A percentile compares a stretch with the other conserved stretches of the same genome.
These are phyloP conservation scores for Boechera stricta DNA, from an alignment of 345 rosid species.

Conservation along the genomic window DNA sequence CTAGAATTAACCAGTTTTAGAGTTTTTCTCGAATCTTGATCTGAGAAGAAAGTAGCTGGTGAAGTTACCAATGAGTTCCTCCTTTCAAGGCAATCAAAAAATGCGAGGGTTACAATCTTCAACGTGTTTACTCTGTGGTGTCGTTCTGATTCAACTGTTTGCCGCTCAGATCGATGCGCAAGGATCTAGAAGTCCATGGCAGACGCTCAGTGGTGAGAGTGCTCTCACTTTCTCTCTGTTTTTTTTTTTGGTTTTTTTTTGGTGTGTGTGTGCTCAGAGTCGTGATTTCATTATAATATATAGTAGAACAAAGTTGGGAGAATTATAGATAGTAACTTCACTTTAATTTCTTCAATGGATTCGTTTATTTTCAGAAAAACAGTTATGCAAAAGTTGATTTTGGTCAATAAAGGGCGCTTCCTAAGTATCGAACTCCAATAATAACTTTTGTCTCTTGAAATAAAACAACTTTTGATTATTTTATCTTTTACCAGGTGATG, in stretches of 20 bases:
- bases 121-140: constrained; percentile 5
- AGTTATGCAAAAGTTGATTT: not conserved
- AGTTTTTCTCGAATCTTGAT: not conserved
- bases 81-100: not conserved
- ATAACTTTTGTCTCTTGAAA: not conserved
- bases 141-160: constrained; percentile 35
- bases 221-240: not conserved
- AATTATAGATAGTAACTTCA: not conserved
- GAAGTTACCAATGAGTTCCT: constrained; percentile 6
- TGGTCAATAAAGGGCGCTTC: not conserved
- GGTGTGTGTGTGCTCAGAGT: too few species aligned
- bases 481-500: constrained; percentile 51
- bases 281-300: too few species aligned
- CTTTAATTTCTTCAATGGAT: not conserved
- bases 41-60: not conserved
- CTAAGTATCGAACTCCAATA: too few species aligned
- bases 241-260: not conserved
- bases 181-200: constrained; percentile 55
- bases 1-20: not conserved
- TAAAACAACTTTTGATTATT: too few species aligned
- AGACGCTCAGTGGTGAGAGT: constrained; percentile 55
- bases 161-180: constrained; percentile 54
- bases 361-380: not conserved
- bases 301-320: not conserved
- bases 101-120: not conserved